Conservation (phyloP, 805 yeast species). For the Deakozyma indianensis region DNA sequence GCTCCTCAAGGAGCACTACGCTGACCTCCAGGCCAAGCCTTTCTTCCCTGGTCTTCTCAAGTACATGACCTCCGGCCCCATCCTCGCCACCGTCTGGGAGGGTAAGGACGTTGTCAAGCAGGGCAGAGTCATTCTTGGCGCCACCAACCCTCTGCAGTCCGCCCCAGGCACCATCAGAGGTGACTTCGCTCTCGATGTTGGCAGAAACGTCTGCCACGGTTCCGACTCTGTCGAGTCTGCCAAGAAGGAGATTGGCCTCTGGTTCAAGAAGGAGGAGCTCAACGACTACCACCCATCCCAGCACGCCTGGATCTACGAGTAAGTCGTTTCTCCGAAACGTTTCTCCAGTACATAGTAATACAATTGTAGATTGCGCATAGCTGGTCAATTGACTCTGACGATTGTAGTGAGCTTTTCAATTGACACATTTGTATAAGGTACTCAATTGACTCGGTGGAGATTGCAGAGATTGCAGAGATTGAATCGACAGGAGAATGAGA, state of each 20-base stretch:
- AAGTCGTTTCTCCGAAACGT: constrained; percentile 20
- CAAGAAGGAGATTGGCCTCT: constrained; percentile 83
- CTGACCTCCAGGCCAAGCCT: constrained; percentile 89
- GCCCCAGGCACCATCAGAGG: constrained; percentile 99
- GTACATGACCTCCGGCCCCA: constrained; percentile 98
- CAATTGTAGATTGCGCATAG: no score
- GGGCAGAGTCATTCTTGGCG: constrained; percentile 96
- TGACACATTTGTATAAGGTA: no score
- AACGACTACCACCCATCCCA: constrained; percentile 80
- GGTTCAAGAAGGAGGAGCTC: constrained; percentile 98
- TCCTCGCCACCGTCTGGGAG: constrained; percentile 99
- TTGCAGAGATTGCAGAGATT: no score
- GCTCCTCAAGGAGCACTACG: constrained; percentile 85
- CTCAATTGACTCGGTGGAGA: no score
- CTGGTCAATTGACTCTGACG: no score
- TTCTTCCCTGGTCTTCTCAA: constrained; percentile 94
- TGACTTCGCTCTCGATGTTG: constrained; percentile 96
- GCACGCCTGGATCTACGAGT: constrained; percentile 90
- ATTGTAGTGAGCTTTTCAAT: no score
- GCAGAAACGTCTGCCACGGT: constrained; percentile 99
- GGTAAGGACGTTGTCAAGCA: constrained; percentile 99
- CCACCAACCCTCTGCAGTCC: constrained; percentile 94
- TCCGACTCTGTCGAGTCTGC: constrained; percentile 99
- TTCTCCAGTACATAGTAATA: background rate
- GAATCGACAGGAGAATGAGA: no score